A percentile compares a stretch with the other conserved stretches of the same genome.
phyloP scores from a whole-genome alignment of 345 rosid genomes.

The Abelmoschus esculentus region DNA sequence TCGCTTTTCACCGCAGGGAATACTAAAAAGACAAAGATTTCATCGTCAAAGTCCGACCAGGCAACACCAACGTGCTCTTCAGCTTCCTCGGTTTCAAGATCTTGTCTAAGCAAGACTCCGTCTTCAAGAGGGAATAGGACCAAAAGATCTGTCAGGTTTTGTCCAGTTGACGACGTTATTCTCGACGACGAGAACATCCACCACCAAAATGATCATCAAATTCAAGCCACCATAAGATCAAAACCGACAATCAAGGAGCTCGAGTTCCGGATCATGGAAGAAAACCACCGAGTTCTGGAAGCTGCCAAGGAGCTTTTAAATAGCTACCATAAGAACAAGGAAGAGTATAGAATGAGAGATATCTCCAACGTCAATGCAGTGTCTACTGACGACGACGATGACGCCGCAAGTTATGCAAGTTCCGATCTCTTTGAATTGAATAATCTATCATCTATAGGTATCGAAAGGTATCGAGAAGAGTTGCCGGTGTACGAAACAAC shows the following conservation, averaged over 20 bases:
- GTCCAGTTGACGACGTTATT: conserved; percentile 64
- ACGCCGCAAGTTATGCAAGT: conserved; percentile 72
- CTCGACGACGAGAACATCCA: conserved; percentile 56
- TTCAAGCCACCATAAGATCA: neutral
- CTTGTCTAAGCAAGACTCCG: conserved; percentile 68
- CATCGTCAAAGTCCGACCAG: conserved; percentile 14
- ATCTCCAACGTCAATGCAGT: neutral
- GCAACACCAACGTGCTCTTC: conserved; percentile 52
- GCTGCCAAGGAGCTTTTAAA: conserved; percentile 60
- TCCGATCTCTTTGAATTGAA: conserved; percentile 91
- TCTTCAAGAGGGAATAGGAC: conserved; percentile 42
- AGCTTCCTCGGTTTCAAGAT: conserved; percentile 76
- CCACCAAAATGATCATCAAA: conserved; percentile 11
- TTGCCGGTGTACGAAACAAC: conserved; percentile 93
- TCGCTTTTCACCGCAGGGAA: conserved; percentile 53
- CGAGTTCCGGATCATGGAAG: conserved; percentile 30
- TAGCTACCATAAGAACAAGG: conserved; percentile 50
- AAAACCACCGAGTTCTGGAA: conserved; percentile 51
- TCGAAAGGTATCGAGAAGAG: conserved; percentile 68
- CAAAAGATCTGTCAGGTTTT: conserved; percentile 67
- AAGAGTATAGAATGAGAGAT: conserved; percentile 13
- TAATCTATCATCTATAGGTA: conserved; percentile 66
- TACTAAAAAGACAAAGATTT: conserved; percentile 38
- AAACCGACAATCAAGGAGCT: conserved; percentile 13
- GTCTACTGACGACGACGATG: conserved; percentile 13